A percentile compares a stretch with the other conserved stretches of the same genome.
Conservation (phyloP, 306 rosid species). For the Cyclanthera cordifolia region DNA sequence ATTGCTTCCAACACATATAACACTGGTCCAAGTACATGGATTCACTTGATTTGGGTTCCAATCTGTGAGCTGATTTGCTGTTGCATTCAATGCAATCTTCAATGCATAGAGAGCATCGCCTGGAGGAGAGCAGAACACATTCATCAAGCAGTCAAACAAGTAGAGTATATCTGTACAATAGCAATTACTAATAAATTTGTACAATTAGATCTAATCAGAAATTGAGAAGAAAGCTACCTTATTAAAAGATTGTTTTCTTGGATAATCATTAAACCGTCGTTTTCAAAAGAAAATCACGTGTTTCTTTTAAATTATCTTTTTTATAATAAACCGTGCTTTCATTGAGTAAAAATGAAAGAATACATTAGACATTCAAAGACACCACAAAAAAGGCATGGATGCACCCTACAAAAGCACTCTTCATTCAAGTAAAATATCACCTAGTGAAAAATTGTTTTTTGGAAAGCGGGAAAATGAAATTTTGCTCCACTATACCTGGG, state of each 20-base stretch:
- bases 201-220: not conserved
- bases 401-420: no score
- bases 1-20: conserved; percentile 40
- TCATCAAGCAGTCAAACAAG: conserved; percentile 17
- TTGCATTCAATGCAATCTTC: conserved; percentile 47
- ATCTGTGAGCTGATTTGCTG: conserved; percentile 55
- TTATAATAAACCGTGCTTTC: no score
- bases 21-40: conserved; percentile 92
- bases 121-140: conserved; percentile 27
- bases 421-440: no score
- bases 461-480: no score
- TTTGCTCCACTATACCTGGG: no score
- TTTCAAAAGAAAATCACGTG: not conserved
- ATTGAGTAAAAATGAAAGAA: no score
- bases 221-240: not conserved
- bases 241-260: not conserved
- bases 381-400: no score
- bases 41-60: conserved; percentile 85
- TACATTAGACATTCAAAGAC: no score
- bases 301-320: not conserved
- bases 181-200: conserved; percentile 7
- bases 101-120: conserved; percentile 75
- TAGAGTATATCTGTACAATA: conserved; percentile 5
- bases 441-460: no score
- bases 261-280: not conserved